Percentiles rank a stretch among this genome's conserved stretches.
Evolutionary conservation across 225 moss, liverwort and hornwort species (phyloP).

Genomic region (Polytrichum commune): DNA sequence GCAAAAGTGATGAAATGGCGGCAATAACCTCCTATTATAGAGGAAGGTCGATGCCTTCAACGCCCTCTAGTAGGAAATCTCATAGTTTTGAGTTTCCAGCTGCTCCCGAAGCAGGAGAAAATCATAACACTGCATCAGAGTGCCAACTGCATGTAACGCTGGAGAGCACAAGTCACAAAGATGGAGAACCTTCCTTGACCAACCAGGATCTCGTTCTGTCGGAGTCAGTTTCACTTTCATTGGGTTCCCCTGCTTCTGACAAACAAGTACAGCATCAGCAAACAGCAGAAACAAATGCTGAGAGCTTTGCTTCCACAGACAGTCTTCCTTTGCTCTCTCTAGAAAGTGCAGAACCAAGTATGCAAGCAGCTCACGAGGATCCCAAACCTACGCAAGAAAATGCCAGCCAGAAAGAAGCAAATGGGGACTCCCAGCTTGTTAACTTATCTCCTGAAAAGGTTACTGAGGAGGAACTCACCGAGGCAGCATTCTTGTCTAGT

Average conservation of each 20-base stretch:
- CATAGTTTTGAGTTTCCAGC: not conserved
- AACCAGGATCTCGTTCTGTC: not conserved
- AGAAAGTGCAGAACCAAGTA: too few species aligned
- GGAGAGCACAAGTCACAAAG: too few species aligned
- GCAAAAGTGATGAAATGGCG: slow-evolving; percentile 11
- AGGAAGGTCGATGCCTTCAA: too few species aligned
- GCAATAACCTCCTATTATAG: slow-evolving; percentile 3
- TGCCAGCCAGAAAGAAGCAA: slow-evolving; percentile 11
- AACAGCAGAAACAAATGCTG: not conserved
- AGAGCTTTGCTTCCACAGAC: not conserved
- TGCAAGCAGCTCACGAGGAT: not conserved
- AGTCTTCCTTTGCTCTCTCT: not conserved
- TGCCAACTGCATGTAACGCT: too few species aligned
- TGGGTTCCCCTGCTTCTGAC: not conserved
- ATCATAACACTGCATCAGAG: too few species aligned
- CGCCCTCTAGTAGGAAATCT: too few species aligned
- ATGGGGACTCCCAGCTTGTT: not conserved
- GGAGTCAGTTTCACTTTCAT: not conserved
- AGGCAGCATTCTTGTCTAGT: slow-evolving; percentile 27
- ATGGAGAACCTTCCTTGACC: not conserved
- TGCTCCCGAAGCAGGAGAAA: slow-evolving; percentile 9
- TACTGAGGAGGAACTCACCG: slow-evolving; percentile 21
- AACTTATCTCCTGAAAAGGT: slow-evolving; percentile 21
- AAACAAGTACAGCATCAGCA: not conserved
- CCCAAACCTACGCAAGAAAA: not conserved